Conservation (phyloP, 805 yeast species). For the Myxozyma mucilagina region DNA sequence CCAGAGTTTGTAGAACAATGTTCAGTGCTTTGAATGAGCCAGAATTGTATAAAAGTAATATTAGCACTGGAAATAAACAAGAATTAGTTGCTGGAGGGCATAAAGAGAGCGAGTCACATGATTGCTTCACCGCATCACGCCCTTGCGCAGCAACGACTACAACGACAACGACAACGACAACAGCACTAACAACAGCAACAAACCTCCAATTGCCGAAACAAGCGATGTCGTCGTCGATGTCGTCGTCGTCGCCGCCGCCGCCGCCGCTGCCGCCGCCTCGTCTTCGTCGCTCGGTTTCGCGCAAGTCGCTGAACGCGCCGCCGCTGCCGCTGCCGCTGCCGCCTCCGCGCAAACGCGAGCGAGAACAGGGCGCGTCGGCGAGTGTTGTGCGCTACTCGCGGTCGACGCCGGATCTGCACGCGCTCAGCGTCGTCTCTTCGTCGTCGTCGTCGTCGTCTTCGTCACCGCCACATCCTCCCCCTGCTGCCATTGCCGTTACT, state of each 20-base stretch:
- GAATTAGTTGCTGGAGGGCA: no score
- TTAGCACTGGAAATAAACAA: no score
- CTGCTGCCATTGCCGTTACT: background rate
- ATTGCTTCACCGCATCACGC: no score
- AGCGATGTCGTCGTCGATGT: background rate
- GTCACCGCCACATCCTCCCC: background rate
- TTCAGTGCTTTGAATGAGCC: no score
- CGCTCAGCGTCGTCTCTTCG: slow-evolving; percentile 5
- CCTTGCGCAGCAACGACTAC: no score
- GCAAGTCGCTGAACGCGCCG: no score
- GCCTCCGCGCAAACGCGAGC: slow-evolving; percentile 6
- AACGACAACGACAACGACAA: no score
- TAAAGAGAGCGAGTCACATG: no score
- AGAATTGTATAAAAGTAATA: no score
- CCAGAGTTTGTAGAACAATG: no score
- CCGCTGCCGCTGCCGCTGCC: slow-evolving; percentile 6
- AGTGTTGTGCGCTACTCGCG: slow-evolving; percentile 6
- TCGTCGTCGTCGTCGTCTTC: background rate
- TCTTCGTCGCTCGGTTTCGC: background rate
- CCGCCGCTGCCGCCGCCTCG: slow-evolving; percentile 5
- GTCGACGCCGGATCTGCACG: slow-evolving; percentile 22
- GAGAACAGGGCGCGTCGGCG: background rate
- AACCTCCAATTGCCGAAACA: no score
- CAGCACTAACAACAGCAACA: no score
- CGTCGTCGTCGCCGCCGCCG: background rate